Conservation (phyloP, 2,329 filamentous ascomycete genomes). For the Peltaster fructicola region DNA sequence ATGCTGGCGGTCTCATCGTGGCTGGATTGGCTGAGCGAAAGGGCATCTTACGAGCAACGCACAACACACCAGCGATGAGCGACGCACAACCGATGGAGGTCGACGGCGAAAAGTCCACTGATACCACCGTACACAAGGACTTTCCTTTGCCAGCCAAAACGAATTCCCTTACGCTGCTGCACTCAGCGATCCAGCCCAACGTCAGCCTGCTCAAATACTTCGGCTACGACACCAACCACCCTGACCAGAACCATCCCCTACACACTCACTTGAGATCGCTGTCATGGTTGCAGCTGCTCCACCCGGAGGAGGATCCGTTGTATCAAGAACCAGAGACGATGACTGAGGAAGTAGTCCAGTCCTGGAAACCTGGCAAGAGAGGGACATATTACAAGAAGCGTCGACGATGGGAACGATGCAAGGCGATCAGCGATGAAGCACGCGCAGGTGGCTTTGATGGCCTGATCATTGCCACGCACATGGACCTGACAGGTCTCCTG, state of each 20-base stretch:
- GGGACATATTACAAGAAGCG: constrained; percentile 81
- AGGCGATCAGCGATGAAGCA: constrained; percentile 55
- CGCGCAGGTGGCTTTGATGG: constrained; percentile 65
- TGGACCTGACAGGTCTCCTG: constrained; percentile 65
- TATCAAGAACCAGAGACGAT: constrained; percentile 51
- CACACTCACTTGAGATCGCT: constrained; percentile 64
- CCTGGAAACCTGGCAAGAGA: constrained; percentile 66
- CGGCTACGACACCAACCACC: constrained; percentile 57
- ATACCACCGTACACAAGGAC: constrained; percentile 23
- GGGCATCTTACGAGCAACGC: constrained; percentile 45
- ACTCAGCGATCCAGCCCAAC: constrained; percentile 73
- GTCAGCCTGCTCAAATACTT: constrained; percentile 79
- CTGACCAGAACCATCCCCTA: constrained; percentile 52
- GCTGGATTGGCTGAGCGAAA: constrained; percentile 78
- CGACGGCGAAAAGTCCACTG: constrained; percentile 3
- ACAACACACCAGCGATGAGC: too few species aligned
- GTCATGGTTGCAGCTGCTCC: constrained; percentile 80
- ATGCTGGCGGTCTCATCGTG: constrained; percentile 66
- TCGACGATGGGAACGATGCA: constrained; percentile 58
- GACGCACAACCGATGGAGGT: too few species aligned
- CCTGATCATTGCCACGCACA: constrained; percentile 61
- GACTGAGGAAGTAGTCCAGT: constrained; percentile 41
- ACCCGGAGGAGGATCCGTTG: constrained; percentile 55
- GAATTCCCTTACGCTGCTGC: constrained; percentile 67
- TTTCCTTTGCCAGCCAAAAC: constrained; percentile 45